A percentile compares a stretch with the other conserved stretches of the same genome.
These are phyloP conservation scores for Gaertneriomyces semiglobifer DNA, from an alignment of 192 early-diverging fungal species.

Conservation along the genomic window DNA sequence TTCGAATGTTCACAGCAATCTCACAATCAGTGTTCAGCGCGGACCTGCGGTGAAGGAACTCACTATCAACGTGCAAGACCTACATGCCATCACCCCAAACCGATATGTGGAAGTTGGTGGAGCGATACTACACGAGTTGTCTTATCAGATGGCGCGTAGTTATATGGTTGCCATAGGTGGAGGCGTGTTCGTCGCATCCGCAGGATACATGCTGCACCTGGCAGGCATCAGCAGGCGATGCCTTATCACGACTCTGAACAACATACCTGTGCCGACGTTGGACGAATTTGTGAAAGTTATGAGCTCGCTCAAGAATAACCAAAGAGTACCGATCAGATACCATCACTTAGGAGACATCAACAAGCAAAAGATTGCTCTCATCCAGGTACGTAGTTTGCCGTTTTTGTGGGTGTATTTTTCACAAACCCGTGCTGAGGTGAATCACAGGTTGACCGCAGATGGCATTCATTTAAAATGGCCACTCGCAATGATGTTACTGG, in stretches of 20 bases:
- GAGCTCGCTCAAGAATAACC: conserved; percentile 33
- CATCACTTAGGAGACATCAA: conserved; percentile 40
- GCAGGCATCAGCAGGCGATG: conserved; percentile 36
- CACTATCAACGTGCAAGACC: conserved; percentile 32
- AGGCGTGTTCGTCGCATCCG: conserved; percentile 1
- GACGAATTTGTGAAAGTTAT: conserved; percentile 73
- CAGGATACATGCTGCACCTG: conserved; percentile 45
- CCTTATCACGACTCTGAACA: conserved; percentile 38
- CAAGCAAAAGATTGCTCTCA: conserved; percentile 36
- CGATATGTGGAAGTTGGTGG: conserved; percentile 84
- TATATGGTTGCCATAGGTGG: conserved; percentile 38
- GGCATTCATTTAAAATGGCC: conserved; percentile 45
- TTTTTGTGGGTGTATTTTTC: too few relatives aligned
- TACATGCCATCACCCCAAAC: conserved; percentile 63
- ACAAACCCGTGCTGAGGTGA: too few relatives aligned
- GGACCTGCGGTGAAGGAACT: conserved; percentile 52
- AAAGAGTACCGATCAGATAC: conserved; percentile 38
- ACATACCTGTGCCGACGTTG: conserved; percentile 63
- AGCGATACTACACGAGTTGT: conserved; percentile 53
- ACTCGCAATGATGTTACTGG: conserved; percentile 67
- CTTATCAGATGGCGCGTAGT: conserved; percentile 45
- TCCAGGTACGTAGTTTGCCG: conserved; percentile 1
- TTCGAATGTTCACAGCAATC: conserved; percentile 27
- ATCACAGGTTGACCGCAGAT: conserved; percentile 33
- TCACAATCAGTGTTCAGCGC: conserved; percentile 35